Percentiles rank a stretch among this genome's conserved stretches.
phyloP scores from a whole-genome alignment of 148 eudicot genomes.

The Rheum nobile region DNA sequence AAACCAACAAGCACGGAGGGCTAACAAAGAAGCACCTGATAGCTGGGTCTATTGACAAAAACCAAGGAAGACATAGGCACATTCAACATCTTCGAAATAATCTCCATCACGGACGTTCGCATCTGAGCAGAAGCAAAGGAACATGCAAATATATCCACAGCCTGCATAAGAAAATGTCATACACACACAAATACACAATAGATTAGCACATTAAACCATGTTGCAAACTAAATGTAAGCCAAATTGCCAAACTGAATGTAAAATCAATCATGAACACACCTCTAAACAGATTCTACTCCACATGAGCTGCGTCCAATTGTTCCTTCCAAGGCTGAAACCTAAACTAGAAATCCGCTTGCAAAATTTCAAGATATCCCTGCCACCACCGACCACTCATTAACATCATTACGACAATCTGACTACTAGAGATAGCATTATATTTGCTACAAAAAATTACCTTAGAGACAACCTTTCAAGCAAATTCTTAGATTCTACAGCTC shows the following conservation, averaged over 20 bases:
- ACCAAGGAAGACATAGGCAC: constrained; percentile 35
- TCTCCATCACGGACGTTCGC: constrained; percentile 37
- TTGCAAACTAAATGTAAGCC: not conserved
- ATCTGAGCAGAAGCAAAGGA: constrained; percentile 45
- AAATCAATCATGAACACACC: constrained; percentile 26
- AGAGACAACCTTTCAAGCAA: constrained; percentile 3
- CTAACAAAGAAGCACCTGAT: constrained; percentile 34
- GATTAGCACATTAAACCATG: not conserved
- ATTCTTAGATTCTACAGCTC: not conserved
- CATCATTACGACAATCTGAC: not conserved
- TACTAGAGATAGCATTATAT: not conserved
- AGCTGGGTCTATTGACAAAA: constrained; percentile 53
- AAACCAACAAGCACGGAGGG: not conserved
- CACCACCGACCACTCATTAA: constrained; percentile 4
- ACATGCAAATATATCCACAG: constrained; percentile 80
- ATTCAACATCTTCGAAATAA: constrained; percentile 54
- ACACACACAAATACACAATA: not conserved
- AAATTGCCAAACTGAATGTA: not conserved
- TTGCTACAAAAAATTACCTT: not conserved
- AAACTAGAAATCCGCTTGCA: constrained; percentile 72
- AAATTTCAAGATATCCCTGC: constrained; percentile 86
- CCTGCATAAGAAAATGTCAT: constrained; percentile 32
- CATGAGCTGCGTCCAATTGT: constrained; percentile 32
- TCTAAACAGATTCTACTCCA: constrained; percentile 53
- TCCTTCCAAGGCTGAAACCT: constrained; percentile 30